phyloP scores from a whole-genome alignment of 75 land plant species.

The Picea glauca region DNA sequence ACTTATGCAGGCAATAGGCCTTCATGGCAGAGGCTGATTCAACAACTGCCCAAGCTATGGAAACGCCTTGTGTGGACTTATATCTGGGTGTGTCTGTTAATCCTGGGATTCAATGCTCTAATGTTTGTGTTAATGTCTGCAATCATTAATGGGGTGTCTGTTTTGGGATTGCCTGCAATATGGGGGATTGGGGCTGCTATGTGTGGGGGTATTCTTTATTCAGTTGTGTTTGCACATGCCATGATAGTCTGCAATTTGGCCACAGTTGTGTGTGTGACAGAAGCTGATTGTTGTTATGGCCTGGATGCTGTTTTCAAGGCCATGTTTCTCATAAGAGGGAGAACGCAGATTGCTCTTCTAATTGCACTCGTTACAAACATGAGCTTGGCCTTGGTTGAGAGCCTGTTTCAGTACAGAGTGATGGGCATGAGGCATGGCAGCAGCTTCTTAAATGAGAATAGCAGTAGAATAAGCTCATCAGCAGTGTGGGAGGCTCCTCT shows the following conservation, averaged over 20 bases:
- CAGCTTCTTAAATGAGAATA: neutral
- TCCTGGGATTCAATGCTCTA: neutral
- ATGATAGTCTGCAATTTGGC: slow-evolving; percentile 20
- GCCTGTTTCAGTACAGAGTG: slow-evolving; percentile 26
- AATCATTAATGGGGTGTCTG: neutral
- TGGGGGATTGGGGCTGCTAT: neutral
- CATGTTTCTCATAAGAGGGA: slow-evolving; percentile 15
- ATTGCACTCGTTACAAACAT: slow-evolving; percentile 16
- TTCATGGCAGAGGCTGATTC: neutral
- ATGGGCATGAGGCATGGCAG: neutral
- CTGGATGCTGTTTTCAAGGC: slow-evolving; percentile 14
- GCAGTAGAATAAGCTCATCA: neutral
- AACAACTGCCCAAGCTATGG: slow-evolving; percentile 10
- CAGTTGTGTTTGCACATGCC: slow-evolving; percentile 17
- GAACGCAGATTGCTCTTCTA: slow-evolving; percentile 19
- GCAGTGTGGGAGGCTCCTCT: slow-evolving; percentile 26
- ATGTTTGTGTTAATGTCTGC: neutral
- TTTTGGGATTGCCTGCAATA: neutral
- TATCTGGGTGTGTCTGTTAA: slow-evolving; percentile 6
- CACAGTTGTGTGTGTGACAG: slow-evolving; percentile 22
- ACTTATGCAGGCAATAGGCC: slow-evolving; percentile 1
- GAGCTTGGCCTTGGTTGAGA: slow-evolving; percentile 15
- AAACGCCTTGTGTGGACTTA: slow-evolving; percentile 16
- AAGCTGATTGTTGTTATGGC: slow-evolving; percentile 14
- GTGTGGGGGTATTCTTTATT: slow-evolving; percentile 9